Evolutionary conservation across 306 rosid species (phyloP).

Genomic region (Sicyos baderoa): DNA sequence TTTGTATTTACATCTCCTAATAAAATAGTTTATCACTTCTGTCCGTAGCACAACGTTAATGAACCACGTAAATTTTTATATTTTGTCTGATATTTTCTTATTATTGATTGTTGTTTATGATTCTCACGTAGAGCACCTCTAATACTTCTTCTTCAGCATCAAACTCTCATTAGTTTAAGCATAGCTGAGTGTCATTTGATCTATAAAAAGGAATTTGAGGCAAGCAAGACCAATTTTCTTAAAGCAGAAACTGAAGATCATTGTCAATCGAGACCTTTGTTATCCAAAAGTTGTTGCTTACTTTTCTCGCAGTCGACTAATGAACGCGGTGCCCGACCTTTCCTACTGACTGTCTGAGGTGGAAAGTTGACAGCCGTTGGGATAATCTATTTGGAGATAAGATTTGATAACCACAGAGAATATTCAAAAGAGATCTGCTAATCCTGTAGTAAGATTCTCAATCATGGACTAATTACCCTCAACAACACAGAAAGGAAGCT

Average conservation of each 20-base stretch:
- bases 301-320: background rate
- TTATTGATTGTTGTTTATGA: no score
- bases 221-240: background rate
- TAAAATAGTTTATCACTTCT: no score
- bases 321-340: background rate
- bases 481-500: background rate
- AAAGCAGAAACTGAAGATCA: background rate
- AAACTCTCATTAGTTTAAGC: background rate
- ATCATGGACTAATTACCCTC: background rate
- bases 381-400: conserved; percentile 1
- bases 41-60: no score
- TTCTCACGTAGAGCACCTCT: background rate
- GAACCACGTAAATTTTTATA: no score
- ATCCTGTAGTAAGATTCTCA: background rate
- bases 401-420: conserved; percentile 12
- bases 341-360: background rate
- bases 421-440: background rate
- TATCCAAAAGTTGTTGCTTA: background rate
- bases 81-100: no score
- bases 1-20: no score
- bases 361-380: conserved; percentile 13
- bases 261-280: background rate
- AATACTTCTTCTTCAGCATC: conserved; percentile 6
- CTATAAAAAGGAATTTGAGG: background rate
- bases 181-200: background rate